Base-by-base conservation (phyloP, 2,329 filamentous ascomycete species). In the Aspergillus pseudotamarii region DNA sequence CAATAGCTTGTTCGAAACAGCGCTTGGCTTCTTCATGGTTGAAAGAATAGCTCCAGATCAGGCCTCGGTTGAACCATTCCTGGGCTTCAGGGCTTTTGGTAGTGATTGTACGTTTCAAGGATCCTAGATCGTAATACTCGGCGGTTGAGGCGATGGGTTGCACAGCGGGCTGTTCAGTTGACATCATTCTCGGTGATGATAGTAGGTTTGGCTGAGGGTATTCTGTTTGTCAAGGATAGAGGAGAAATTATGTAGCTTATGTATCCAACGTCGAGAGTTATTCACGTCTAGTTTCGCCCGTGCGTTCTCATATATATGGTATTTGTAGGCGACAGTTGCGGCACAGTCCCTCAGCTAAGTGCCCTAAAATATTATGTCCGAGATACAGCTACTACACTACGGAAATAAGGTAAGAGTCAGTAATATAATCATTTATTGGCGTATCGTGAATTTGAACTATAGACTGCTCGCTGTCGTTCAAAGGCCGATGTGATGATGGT, bases 21-120 rank as follows among this genome's bases (percentile, higher is more conserved):
- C 62, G 63, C 10, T 60, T 69, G 2, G 75, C 75, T 58, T 79
- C 78, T 26, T 75, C 71, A 53, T 80, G 77, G 60, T 80, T 79
- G 71, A 80, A 80, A 26, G 71, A 71, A 57, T 78, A 80, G 10
- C 71, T 73, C 76, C 77, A 80, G 26, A 75, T 66, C 0, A 80
- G 68, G 32, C 76, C 77, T 2, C 77, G 73, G 38, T 77, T 65
- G 60, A 79, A 79, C 78, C 78, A 80, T 3, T 46, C 59, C 60
- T 80, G 77, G 10, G 77, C 75, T 56, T 74, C 69, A 11, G 63
- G 28, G 58, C 61, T 73, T 16, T 36, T 59, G 12, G 74, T 78
- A 55, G 61, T 75, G 30, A 79, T 62, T 11, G 68, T 57, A 21
- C 76, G 82, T 64, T 79, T 78, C 50, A 71, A 76, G 2, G 60